phyloP scores from a whole-genome alignment of 1,284 basidiomycete species.

The Austropuccinia psidii region DNA sequence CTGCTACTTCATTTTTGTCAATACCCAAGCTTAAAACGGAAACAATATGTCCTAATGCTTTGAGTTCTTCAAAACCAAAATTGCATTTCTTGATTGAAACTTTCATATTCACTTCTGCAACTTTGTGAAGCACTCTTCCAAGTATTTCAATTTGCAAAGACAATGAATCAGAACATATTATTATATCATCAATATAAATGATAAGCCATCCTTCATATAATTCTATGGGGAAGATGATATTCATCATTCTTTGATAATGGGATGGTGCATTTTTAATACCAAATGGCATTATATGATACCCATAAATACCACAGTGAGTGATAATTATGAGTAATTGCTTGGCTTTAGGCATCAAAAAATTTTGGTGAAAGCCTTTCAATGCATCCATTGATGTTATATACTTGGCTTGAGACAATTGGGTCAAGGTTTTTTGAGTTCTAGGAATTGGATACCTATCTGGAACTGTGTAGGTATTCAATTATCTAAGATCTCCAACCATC shows the following conservation, averaged over 20 bases:
- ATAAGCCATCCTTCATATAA: neutral
- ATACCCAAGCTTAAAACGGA: too few species aligned
- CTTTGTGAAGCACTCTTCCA: too few species aligned
- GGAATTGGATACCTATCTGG: conserved; percentile 11
- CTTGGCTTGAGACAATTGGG: neutral
- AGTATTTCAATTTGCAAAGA: too few species aligned
- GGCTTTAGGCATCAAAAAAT: neutral
- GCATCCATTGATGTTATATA: neutral
- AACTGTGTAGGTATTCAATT: neutral
- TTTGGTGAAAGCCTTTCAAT: conserved; percentile 11
- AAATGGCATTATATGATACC: neutral
- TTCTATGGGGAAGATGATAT: neutral
- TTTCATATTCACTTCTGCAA: too few species aligned
- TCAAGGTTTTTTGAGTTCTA: neutral
- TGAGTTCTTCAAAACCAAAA: too few species aligned
- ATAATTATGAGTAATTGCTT: conserved; percentile 7
- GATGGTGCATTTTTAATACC: conserved; percentile 12
- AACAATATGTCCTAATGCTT: too few species aligned
- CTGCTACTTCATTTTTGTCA: too few species aligned
- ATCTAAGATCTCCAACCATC: neutral
- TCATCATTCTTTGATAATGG: neutral
- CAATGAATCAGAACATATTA: too few species aligned
- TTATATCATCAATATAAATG: too few species aligned
- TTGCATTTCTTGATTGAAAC: too few species aligned
- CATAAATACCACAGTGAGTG: neutral